Evolutionary conservation across 768 basidiomycete genomes (phyloP).

Genomic region (Termitomyces heimii): DNA sequence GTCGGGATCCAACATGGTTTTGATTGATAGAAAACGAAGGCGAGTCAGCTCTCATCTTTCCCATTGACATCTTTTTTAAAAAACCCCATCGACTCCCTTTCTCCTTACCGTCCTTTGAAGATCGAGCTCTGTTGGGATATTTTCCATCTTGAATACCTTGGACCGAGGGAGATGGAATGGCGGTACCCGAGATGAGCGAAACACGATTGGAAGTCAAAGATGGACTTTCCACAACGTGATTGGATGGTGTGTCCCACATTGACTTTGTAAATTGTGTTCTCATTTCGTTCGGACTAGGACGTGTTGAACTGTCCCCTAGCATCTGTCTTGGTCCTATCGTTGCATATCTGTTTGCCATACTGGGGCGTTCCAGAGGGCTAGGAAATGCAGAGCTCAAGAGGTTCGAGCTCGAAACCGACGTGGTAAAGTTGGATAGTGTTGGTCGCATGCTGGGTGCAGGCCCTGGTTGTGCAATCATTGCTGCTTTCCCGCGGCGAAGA

Average conservation of each 20-base stretch:
- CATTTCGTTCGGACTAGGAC: conserved; percentile 28
- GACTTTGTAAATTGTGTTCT: conserved; percentile 39
- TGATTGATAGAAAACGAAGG: conserved; percentile 34
- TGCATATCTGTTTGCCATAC: conserved; percentile 53
- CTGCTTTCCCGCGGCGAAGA: conserved; percentile 44
- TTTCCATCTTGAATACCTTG: conserved; percentile 17
- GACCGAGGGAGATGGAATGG: conserved; percentile 9
- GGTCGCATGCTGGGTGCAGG: conserved; percentile 24
- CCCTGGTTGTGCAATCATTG: conserved; percentile 21
- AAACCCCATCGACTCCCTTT: conserved; percentile 88
- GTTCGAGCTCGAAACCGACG: conserved; percentile 69
- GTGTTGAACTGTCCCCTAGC: conserved; percentile 26
- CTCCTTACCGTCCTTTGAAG: conserved; percentile 39
- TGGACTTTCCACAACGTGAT: conserved; percentile 14
- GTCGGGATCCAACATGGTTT: conserved; percentile 23
- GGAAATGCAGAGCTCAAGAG: conserved; percentile 35
- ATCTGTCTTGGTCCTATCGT: conserved; percentile 58
- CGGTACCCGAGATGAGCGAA: conserved; percentile 11
- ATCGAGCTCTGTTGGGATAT: conserved; percentile 15
- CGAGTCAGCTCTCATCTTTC: conserved; percentile 73
- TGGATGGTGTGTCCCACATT: conserved; percentile 46
- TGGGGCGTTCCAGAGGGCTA: conserved; percentile 28
- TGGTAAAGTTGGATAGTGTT: conserved; percentile 42
- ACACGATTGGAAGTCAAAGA: conserved; percentile 11
- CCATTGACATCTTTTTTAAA: conserved; percentile 98